These are phyloP conservation scores for Centella asiatica DNA, from an alignment of 129 eudicot species.

Conservation along the genomic window DNA sequence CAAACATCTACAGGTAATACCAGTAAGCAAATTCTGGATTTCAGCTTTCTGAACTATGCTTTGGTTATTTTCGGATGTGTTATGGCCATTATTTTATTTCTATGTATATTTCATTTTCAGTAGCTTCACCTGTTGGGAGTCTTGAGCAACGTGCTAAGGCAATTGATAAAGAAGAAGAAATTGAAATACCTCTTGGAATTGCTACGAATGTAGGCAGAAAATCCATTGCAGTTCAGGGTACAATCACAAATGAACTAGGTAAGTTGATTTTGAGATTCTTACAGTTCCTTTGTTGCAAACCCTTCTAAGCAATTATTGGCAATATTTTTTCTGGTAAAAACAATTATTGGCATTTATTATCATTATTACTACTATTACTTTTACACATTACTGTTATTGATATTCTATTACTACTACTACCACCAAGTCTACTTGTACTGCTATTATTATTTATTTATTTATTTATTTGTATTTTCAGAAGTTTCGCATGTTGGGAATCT, in stretches of 20 bases:
- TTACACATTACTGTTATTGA: too few relatives aligned
- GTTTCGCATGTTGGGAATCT: too few relatives aligned
- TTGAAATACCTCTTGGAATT: neutral
- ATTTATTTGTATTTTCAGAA: too few relatives aligned
- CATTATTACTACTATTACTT: too few relatives aligned
- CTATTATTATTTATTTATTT: too few relatives aligned
- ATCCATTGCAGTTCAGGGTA: neutral
- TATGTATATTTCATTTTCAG: neutral
- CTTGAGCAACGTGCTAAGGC: conserved; percentile 1
- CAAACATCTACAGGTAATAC: neutral
- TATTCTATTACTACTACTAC: too few relatives aligned
- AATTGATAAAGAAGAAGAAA: neutral
- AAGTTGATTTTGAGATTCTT: neutral
- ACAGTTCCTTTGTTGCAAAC: too few relatives aligned
- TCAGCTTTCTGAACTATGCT: neutral
- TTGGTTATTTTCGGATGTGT: neutral
- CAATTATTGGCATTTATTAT: too few relatives aligned
- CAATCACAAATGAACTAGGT: neutral
- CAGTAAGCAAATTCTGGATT: conserved; percentile 14
- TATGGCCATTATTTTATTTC: neutral
- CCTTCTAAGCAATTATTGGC: neutral
- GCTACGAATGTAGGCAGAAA: neutral
- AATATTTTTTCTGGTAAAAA: neutral
- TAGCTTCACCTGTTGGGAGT: neutral
- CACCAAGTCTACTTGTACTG: too few relatives aligned